These are phyloP conservation scores for Trichosporon sp. DNA, from an alignment of 1,284 basidiomycete genomes.

Conservation along the genomic window DNA sequence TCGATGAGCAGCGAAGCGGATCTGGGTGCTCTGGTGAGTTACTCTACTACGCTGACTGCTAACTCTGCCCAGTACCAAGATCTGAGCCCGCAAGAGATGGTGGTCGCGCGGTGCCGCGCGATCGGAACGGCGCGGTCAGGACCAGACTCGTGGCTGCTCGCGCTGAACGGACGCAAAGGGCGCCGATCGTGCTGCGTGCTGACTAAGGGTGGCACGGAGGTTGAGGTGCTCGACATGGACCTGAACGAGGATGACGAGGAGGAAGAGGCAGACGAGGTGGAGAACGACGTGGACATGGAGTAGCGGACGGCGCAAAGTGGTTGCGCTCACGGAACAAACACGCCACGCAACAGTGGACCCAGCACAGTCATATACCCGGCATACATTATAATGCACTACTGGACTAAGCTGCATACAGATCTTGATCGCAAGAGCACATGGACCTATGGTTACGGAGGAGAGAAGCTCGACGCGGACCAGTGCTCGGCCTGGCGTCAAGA, in stretches of 20 bases:
- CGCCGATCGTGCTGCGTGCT: conserved; percentile 34
- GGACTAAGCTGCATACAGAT: not conserved
- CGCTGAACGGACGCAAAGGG: conserved; percentile 36
- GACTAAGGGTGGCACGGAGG: conserved; percentile 22
- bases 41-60: not conserved
- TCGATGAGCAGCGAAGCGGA: not conserved
- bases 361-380: no score
- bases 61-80: not conserved
- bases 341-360: no score
- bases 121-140: conserved; percentile 7
- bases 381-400: no score
- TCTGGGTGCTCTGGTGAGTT: not conserved
- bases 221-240: conserved; percentile 39
- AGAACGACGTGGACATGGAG: conserved; percentile 17
- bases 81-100: not conserved
- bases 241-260: conserved; percentile 33
- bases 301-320: no score
- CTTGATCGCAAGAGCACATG: not conserved
- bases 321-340: no score
- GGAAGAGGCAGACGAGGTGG: conserved; percentile 23
- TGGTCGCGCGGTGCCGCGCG: conserved; percentile 14
- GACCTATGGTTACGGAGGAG: not conserved
- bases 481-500: no score
- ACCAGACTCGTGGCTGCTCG: conserved; percentile 18
- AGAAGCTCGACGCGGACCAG: no score